Conservation (phyloP, 1,284 basidiomycete species). For the Puccinia triticina region DNA sequence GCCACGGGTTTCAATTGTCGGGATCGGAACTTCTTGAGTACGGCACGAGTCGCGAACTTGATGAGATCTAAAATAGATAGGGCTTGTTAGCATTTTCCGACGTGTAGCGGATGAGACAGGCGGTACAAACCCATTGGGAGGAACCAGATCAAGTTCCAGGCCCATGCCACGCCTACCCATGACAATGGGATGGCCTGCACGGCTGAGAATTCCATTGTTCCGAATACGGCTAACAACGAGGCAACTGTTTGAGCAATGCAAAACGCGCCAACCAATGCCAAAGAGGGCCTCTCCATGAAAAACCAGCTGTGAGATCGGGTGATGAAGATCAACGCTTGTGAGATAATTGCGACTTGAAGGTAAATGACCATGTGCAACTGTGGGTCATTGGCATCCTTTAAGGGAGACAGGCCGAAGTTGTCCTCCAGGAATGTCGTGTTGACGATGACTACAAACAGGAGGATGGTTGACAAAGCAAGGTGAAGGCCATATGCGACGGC, state of each 20-base stretch:
- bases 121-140: constrained; percentile 37
- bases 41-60: constrained; percentile 76
- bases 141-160: constrained; percentile 50
- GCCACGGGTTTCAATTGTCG: constrained; percentile 60
- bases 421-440: constrained; percentile 86
- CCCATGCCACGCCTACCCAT: constrained; percentile 89
- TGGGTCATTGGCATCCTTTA: constrained; percentile 36
- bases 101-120: neutral
- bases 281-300: constrained; percentile 50
- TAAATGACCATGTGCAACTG: constrained; percentile 71
- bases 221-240: constrained; percentile 44
- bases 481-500: constrained; percentile 93
- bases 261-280: constrained; percentile 45
- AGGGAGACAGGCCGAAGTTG: constrained; percentile 71
- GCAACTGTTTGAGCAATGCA: constrained; percentile 49
- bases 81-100: neutral
- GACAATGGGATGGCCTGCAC: constrained; percentile 68
- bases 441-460: constrained; percentile 80
- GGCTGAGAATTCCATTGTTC: constrained; percentile 31
- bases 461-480: constrained; percentile 83
- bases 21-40: constrained; percentile 67
- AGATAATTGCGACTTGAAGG: constrained; percentile 51
- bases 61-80: constrained; percentile 71
- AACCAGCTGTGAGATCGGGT: constrained; percentile 52
- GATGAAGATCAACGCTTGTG: constrained; percentile 51